Evolutionary conservation across 208 protist genomes (phyloP), one percentile per base, ranked within the genome.

Genomic region (Leishmania major): DNA sequence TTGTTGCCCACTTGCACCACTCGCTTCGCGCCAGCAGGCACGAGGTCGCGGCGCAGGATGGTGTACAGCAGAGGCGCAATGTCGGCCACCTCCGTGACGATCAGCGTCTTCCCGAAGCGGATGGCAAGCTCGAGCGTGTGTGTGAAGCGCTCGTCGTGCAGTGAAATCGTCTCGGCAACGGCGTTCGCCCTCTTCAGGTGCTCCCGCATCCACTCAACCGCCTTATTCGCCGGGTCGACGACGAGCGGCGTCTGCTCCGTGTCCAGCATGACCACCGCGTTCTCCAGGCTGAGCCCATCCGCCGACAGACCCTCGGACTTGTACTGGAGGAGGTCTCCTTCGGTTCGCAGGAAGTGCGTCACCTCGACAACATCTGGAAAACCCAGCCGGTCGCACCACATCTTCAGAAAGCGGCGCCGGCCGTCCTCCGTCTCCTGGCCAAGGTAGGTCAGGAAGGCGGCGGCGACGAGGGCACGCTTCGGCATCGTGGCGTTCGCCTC

Each of bases 91-190:
- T 99, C 98, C 40, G 93, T 92, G 76, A 99, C 95, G 13, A 99
- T 88, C 49, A 99, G 89, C 66, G 98, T 99, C 90, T 99, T 99
- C 79, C 99, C 99, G 87, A 99, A 99, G 64, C 99, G 92, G 13
- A 99, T 98, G 57, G 98, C 96, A 15, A 99, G 93, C 91, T 99
- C 99, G 2, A 99, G 89, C 28, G 92, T 98, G 84, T 95, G 98
- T 2, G 96, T 77, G 82, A 99, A 99, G 69, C 96, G 96, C 66
- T 97, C 90, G 85, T 99, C 98, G 84, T 98, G 91, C 53, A 97
- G 75, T 28, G 92, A 98, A 31, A 94, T 84, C 28, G 97, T 87
- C 79, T 99, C 98, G 37, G 97, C 84, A 0, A 92, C 88, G 57
- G 85, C 80, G 81, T 95, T 94, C 28, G 89, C 82, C 59, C 55